Percentiles rank a stretch among this genome's conserved stretches.
Conservation (phyloP, 441 rosid species). For the Syzygium malaccense region DNA sequence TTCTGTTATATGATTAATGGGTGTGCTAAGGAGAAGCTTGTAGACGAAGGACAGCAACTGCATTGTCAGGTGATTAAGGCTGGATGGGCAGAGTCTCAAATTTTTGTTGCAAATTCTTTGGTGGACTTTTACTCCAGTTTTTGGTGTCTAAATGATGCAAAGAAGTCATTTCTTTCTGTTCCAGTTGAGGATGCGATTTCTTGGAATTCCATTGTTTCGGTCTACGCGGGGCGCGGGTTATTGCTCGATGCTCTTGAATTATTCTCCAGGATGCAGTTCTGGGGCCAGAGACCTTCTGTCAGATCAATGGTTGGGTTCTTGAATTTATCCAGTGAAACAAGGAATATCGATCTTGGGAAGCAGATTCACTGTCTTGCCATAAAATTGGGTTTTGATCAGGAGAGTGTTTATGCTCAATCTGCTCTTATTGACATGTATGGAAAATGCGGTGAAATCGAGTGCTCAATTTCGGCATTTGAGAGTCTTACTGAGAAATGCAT, state of each 20-base stretch:
- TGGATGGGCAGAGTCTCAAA: conserved; percentile 40
- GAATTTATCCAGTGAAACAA: conserved; percentile 40
- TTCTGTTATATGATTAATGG: conserved; percentile 60
- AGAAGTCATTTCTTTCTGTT: conserved; percentile 38
- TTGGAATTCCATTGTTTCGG: conserved; percentile 70
- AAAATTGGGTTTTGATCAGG: conserved; percentile 42
- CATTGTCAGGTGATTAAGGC: conserved; percentile 47
- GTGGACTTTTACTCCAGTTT: conserved; percentile 71
- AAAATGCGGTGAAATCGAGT: conserved; percentile 42
- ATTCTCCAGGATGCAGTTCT: conserved; percentile 61
- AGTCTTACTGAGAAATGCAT: conserved; percentile 17
- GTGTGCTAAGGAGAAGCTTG: conserved; percentile 36
- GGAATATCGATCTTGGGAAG: conserved; percentile 40
- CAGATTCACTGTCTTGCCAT: conserved; percentile 54
- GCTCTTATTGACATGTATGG: conserved; percentile 61
- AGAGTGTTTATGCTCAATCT: conserved; percentile 45
- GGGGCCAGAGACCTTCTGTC: conserved; percentile 56
- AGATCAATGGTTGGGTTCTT: conserved; percentile 56
- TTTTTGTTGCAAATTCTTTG: conserved; percentile 57
- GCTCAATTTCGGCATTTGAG: conserved; percentile 34
- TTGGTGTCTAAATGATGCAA: conserved; percentile 33
- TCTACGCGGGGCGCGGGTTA: conserved; percentile 23
- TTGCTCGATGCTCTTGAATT: conserved; percentile 40
- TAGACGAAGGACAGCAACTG: conserved; percentile 54
- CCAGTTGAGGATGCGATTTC: conserved; percentile 48